phyloP scores from a whole-genome alignment of 768 basidiomycete species.

The Termitomyces sp. region DNA sequence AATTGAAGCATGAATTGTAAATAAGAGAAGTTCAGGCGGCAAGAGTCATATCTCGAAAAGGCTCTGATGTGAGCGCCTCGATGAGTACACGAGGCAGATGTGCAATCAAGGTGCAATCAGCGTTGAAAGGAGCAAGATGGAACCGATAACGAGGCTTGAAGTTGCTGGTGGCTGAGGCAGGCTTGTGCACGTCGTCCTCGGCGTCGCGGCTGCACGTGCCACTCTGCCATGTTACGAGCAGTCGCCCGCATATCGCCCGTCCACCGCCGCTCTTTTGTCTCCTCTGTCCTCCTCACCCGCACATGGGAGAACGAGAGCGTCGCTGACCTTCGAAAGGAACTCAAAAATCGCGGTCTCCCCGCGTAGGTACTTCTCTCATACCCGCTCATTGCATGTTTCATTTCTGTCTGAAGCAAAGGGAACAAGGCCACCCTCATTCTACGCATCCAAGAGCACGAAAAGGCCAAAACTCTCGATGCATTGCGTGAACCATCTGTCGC shows the following conservation, averaged over 20 bases:
- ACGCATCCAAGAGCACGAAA: constrained; percentile 53
- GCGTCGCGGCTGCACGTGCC: neutral
- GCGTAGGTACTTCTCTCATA: constrained; percentile 36
- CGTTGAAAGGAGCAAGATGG: constrained; percentile 8
- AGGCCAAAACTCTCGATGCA: constrained; percentile 23
- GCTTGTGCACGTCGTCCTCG: neutral
- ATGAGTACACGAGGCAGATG: constrained; percentile 60
- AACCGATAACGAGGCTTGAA: constrained; percentile 10
- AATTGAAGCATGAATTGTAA: constrained; percentile 57
- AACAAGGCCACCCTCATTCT: constrained; percentile 56
- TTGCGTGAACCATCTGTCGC: constrained; percentile 21
- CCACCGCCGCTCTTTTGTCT: constrained; percentile 37
- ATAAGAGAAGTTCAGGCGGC: constrained; percentile 23
- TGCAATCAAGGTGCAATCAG: constrained; percentile 21
- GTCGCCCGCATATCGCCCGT: constrained; percentile 13
- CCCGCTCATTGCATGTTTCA: neutral
- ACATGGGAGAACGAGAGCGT: constrained; percentile 55
- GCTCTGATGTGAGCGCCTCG: constrained; percentile 33
- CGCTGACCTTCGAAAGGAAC: constrained; percentile 50
- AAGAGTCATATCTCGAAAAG: constrained; percentile 27
- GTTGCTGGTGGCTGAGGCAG: neutral
- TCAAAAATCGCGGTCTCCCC: constrained; percentile 54
- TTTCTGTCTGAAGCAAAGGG: constrained; percentile 42
- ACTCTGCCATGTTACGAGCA: constrained; percentile 21
- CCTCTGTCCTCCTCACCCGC: constrained; percentile 54